Percentiles rank a stretch among this genome's conserved stretches.
Evolutionary conservation across 306 rosid genomes (phyloP).

Genomic region (Ziziphus jujuba): DNA sequence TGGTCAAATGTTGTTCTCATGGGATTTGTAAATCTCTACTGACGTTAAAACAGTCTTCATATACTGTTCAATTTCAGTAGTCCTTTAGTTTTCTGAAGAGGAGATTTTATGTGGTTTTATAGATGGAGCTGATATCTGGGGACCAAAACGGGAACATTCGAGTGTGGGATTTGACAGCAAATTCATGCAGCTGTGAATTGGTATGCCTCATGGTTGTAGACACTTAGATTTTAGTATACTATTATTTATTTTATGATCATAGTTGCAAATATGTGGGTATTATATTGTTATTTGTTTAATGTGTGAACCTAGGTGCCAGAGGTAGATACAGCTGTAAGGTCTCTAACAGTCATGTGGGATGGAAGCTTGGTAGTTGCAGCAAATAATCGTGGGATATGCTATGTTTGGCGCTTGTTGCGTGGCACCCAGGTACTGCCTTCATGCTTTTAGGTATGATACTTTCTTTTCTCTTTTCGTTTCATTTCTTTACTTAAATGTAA

Average conservation of each 20-base stretch:
- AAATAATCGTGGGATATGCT: slow-evolving; percentile 96
- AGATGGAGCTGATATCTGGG: slow-evolving; percentile 98
- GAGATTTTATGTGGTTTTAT: slow-evolving; percentile 29
- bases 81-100: slow-evolving; percentile 2
- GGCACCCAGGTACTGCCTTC: slow-evolving; percentile 79
- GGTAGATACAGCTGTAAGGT: slow-evolving; percentile 98
- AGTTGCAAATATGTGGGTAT: too few species aligned
- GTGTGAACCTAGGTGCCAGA: slow-evolving; percentile 81
- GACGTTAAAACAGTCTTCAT: background rate
- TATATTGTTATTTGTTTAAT: slow-evolving; percentile 14
- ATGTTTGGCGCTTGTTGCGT: slow-evolving; percentile 93
- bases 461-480: slow-evolving; percentile 18
- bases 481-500: background rate
- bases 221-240: background rate
- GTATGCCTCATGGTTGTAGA: slow-evolving; percentile 38
- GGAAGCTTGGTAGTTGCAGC: slow-evolving; percentile 99
- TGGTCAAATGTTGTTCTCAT: background rate
- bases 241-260: too few species aligned
- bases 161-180: slow-evolving; percentile 99
- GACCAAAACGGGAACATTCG: slow-evolving; percentile 99
- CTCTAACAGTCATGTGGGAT: slow-evolving; percentile 98
- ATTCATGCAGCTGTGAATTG: slow-evolving; percentile 98
- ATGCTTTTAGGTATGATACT: slow-evolving; percentile 13
- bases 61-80: background rate
- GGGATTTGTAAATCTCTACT: background rate